These are phyloP conservation scores for Suaeda aralocaspica DNA, from an alignment of 148 eudicot genomes.

Conservation along the genomic window DNA sequence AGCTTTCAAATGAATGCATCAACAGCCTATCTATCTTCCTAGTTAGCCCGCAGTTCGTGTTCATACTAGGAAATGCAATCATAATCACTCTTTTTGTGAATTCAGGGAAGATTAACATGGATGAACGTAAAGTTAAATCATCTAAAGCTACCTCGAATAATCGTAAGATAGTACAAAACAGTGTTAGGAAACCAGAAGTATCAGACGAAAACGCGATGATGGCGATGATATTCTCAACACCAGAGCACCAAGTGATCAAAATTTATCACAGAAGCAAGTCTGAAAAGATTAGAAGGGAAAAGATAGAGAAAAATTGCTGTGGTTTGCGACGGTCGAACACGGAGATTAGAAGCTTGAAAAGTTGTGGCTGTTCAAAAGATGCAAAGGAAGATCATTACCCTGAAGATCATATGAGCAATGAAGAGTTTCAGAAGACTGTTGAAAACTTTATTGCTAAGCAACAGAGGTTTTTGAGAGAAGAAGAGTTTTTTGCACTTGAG, in stretches of 20 bases:
- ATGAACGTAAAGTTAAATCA: conserved; percentile 10
- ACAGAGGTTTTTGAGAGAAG: conserved; percentile 72
- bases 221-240: conserved; percentile 19
- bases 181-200: conserved; percentile 12
- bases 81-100: conserved; percentile 53
- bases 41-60: conserved; percentile 59
- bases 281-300: conserved; percentile 30
- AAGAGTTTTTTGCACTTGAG: conserved; percentile 29
- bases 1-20: conserved; percentile 41
- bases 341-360: conserved; percentile 29
- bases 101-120: conserved; percentile 27
- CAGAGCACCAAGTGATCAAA: conserved; percentile 26
- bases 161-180: conserved; percentile 11
- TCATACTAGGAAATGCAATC: conserved; percentile 68
- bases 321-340: conserved; percentile 46
- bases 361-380: conserved; percentile 21
- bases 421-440: conserved; percentile 55
- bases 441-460: conserved; percentile 86
- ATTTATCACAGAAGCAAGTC: conserved; percentile 51
- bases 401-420: conserved; percentile 65
- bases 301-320: conserved; percentile 6
- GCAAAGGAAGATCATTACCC: conserved; percentile 23
- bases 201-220: conserved; percentile 21
- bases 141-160: neutral
- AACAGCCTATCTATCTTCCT: conserved; percentile 28